phyloP scores from a whole-genome alignment of 306 rosid species.

The Glycine soja region DNA sequence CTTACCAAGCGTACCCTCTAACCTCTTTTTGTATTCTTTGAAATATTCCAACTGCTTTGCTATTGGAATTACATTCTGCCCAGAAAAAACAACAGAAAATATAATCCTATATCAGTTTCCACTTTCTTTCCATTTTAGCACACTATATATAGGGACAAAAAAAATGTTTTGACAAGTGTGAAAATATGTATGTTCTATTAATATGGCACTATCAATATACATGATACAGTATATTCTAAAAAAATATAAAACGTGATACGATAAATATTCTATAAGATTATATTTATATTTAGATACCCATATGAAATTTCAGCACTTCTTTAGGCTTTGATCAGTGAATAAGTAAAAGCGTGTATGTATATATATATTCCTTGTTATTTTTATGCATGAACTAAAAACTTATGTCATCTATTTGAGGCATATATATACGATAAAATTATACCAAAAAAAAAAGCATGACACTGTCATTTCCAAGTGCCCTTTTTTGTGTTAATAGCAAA shows the following conservation, averaged over 20 bases:
- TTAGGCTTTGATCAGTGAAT: no score
- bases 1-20: slow-evolving; percentile 62
- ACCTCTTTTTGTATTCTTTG: slow-evolving; percentile 61
- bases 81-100: background rate
- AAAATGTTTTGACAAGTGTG: no score
- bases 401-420: background rate
- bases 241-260: no score
- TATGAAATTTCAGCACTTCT: no score
- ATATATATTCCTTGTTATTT: no score
- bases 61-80: slow-evolving; percentile 70
- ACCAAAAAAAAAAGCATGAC: background rate
- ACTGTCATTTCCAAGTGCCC: background rate
- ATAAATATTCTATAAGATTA: no score
- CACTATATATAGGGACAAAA: no score
- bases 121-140: background rate
- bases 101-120: background rate
- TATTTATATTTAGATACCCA: no score
- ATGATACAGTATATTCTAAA: no score
- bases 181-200: no score
- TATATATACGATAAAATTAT: background rate
- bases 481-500: background rate
- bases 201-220: no score
- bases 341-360: no score
- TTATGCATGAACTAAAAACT: background rate
- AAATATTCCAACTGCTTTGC: slow-evolving; percentile 64